Base-by-base conservation (phyloP, 148 eudicot genomes). In the Silene uniflora region DNA sequence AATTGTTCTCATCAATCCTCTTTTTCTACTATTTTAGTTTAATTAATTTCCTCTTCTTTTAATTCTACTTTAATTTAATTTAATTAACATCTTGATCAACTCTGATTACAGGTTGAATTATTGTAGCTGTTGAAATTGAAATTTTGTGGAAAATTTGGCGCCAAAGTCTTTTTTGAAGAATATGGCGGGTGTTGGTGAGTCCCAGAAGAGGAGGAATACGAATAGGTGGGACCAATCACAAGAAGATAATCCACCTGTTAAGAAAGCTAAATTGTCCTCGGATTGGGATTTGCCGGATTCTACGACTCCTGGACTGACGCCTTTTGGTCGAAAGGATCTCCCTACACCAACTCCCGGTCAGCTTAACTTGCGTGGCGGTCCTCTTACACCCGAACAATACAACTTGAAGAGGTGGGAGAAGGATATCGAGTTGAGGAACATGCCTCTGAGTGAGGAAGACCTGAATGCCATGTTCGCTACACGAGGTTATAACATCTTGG, bases 271-370 rank as follows among this genome's bases (percentile, higher is more conserved):
- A 47, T 69, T 88, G 10, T 84, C 87, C 0, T 94, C 98, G 0
- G 98, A 91, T 79, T 94, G 98, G 98, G 98, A 94, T 78, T 59
- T 87, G 86, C 97, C 98, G 0, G 97, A 93, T 83, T 93, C 98
- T 1, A 91, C 97, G 83, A 94, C 98, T 0, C 97, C 98, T 52
- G 98, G 98, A 55, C 91, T 87, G 68, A 94, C 98, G 42, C 98
- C 98, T 67, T 79, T 87, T 64, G 97, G 95, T 69, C 96, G 87
- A 59, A 79, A 81, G 74, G 96, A 91, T 18, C 83, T 91, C 79
- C 91, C 91, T 65, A 94, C 97, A 18, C 98, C 98, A 19, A 91
- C 91, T 56, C 97, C 97, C 1, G 81, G 87, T 23, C 90, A 90
- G 75, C 77, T 91, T 46, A 88, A 89, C 77, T 71, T 88, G 29